These are phyloP conservation scores for Zygotorulaspora sp. DNA, from an alignment of 805 yeast genomes.

Conservation along the genomic window DNA sequence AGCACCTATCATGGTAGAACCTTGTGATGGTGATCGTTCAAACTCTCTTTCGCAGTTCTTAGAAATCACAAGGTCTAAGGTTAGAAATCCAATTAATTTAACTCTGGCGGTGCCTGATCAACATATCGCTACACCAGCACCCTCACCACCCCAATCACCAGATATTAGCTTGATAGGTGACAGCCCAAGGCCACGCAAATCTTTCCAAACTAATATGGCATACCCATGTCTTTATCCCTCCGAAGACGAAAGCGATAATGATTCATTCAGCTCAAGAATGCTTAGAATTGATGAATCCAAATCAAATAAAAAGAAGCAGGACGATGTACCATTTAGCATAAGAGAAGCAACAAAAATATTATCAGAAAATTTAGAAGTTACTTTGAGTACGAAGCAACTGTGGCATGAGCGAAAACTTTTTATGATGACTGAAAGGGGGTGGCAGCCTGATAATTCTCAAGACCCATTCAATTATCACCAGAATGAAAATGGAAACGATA, in stretches of 20 bases:
- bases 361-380: conserved; percentile 55
- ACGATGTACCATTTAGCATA: conserved; percentile 66
- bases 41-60: conserved; percentile 56
- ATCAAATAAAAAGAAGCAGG: not conserved
- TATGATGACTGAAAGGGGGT: conserved; percentile 69
- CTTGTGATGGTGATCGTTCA: conserved; percentile 44
- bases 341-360: conserved; percentile 73
- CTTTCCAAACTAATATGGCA: conserved; percentile 61
- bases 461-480: conserved; percentile 34
- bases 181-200: conserved; percentile 42
- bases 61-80: conserved; percentile 51
- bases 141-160: conserved; percentile 70
- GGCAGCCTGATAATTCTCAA: conserved; percentile 29
- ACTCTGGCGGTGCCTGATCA: conserved; percentile 30
- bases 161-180: conserved; percentile 22
- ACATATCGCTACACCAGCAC: conserved; percentile 76
- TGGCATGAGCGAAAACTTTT: conserved; percentile 68
- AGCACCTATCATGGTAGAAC: conserved; percentile 47
- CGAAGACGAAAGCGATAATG: conserved; percentile 35
- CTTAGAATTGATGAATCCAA: conserved; percentile 27
- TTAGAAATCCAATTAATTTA: conserved; percentile 29
- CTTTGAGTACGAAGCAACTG: conserved; percentile 63
- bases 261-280: conserved; percentile 16
- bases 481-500: conserved; percentile 17
- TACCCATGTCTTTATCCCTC: conserved; percentile 65